Conservation (phyloP, 1,284 basidiomycete genomes). For the Sutorius eximius region DNA sequence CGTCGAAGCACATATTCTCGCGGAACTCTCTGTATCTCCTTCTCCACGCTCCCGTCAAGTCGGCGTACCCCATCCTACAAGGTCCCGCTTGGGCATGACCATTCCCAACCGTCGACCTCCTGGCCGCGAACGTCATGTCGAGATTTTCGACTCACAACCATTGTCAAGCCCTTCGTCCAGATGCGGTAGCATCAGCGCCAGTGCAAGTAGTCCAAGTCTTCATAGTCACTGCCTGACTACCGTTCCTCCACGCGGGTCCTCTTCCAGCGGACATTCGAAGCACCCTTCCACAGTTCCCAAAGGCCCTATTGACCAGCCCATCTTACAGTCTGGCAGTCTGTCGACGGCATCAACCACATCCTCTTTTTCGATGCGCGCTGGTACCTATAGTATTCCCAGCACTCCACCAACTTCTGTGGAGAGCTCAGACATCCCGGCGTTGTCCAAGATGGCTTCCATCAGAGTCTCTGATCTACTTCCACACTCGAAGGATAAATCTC, state of each 20-base stretch:
- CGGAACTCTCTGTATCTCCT: conserved; percentile 63
- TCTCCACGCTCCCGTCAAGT: conserved; percentile 69
- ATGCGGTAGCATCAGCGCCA: conserved; percentile 41
- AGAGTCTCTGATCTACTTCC: conserved; percentile 27
- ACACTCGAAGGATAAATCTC: conserved; percentile 4
- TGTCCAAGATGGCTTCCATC: conserved; percentile 41
- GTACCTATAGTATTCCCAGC: conserved; percentile 41
- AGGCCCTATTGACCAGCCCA: conserved; percentile 28
- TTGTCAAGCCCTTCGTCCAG: conserved; percentile 58
- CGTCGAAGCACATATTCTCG: conserved; percentile 67
- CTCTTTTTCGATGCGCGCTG: conserved; percentile 47
- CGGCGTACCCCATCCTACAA: conserved; percentile 60
- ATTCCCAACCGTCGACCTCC: conserved; percentile 51
- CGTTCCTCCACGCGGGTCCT: conserved; percentile 4
- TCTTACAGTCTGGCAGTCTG: conserved; percentile 28
- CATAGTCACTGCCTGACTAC: conserved; percentile 20
- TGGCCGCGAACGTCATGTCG: conserved; percentile 59
- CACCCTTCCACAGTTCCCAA: conserved; percentile 12
- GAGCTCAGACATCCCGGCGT: conserved; percentile 45
- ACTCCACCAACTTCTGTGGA: conserved; percentile 58
- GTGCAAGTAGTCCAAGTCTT: conserved; percentile 36
- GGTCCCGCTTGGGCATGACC: conserved; percentile 54
- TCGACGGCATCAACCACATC: conserved; percentile 46
- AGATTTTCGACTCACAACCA: conserved; percentile 78
- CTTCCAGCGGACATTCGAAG: conserved; percentile 2